phyloP scores from a whole-genome alignment of 106 monocot species.

The Allium cepa region DNA sequence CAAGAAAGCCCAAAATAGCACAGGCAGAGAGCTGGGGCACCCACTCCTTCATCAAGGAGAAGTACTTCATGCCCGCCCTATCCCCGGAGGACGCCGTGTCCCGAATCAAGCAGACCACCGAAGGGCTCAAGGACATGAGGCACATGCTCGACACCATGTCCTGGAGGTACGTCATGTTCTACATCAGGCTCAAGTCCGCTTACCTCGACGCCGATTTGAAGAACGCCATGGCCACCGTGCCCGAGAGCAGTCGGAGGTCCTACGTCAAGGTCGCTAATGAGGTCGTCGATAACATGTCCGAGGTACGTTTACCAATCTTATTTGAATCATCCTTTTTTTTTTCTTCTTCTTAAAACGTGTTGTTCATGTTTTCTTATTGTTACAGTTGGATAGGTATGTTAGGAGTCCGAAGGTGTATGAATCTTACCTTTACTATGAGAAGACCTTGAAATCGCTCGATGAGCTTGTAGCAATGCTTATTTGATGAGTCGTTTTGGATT shows the following conservation, averaged over 20 bases:
- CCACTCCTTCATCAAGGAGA: constrained; percentile 57
- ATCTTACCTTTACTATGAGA: constrained; percentile 84
- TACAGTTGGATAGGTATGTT: constrained; percentile 66
- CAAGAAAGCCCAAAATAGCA: constrained; percentile 3
- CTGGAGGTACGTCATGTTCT: constrained; percentile 79
- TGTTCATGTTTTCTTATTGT: not conserved
- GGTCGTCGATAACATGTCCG: constrained; percentile 72
- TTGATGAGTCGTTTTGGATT: constrained; percentile 1
- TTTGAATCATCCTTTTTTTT: not conserved
- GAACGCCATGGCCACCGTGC: constrained; percentile 58
- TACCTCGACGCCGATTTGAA: constrained; percentile 81
- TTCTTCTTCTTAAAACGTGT: not conserved
- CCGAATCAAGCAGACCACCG: constrained; percentile 78
- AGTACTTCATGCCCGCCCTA: constrained; percentile 64
- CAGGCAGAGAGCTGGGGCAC: constrained; percentile 56
- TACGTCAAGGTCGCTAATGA: constrained; percentile 66
- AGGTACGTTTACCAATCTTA: constrained; percentile 20
- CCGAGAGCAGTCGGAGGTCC: constrained; percentile 31
- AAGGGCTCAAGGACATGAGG: constrained; percentile 56
- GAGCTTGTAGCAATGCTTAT: constrained; percentile 43
- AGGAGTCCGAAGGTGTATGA: constrained; percentile 81
- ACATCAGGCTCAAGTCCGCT: constrained; percentile 56
- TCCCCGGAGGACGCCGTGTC: constrained; percentile 73
- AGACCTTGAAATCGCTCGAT: constrained; percentile 77
- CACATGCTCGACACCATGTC: constrained; percentile 92